Evolutionary conservation across 139 green algal genomes (phyloP).

Genomic region (Chlorella sp.): DNA sequence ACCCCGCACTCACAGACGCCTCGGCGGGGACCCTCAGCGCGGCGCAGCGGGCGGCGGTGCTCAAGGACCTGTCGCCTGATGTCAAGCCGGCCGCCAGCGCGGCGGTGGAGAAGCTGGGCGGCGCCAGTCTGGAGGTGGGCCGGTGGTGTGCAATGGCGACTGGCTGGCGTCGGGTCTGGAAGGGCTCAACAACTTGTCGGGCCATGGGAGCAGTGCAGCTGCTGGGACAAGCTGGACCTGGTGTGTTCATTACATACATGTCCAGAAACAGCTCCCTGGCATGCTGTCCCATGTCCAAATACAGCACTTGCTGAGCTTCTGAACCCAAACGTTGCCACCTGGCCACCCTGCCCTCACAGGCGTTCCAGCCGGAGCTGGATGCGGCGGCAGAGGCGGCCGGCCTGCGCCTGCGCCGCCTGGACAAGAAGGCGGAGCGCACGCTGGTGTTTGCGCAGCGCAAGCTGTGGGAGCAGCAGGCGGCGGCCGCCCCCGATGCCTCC

Average conservation of each 20-base stretch:
- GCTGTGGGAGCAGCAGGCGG: slow-evolving; percentile 40
- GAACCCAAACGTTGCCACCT: too few species aligned
- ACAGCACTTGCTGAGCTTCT: too few species aligned
- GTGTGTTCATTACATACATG: too few species aligned
- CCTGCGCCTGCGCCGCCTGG: slow-evolving; percentile 65
- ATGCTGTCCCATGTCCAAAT: too few species aligned
- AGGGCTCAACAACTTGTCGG: background rate
- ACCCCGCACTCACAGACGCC: background rate
- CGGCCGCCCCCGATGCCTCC: slow-evolving; percentile 55
- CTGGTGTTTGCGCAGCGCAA: slow-evolving; percentile 43
- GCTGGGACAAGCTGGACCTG: too few species aligned
- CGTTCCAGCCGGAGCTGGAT: slow-evolving; percentile 54
- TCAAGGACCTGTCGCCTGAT: slow-evolving; percentile 46
- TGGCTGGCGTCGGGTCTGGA: background rate
- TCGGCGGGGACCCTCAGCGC: slow-evolving; percentile 34
- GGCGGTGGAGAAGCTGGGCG: slow-evolving; percentile 39
- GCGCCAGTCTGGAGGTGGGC: slow-evolving; percentile 20
- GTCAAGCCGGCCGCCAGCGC: slow-evolving; percentile 26
- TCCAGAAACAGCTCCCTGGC: too few species aligned
- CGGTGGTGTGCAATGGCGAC: too few species aligned
- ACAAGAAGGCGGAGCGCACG: slow-evolving; percentile 82
- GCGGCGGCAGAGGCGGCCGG: slow-evolving; percentile 58
- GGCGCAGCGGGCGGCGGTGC: slow-evolving; percentile 42
- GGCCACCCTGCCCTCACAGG: background rate
- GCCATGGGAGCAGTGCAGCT: too few species aligned